These are phyloP conservation scores for Raddia distichophylla DNA, from an alignment of 176 grass and related monocot genomes.

Conservation along the genomic window DNA sequence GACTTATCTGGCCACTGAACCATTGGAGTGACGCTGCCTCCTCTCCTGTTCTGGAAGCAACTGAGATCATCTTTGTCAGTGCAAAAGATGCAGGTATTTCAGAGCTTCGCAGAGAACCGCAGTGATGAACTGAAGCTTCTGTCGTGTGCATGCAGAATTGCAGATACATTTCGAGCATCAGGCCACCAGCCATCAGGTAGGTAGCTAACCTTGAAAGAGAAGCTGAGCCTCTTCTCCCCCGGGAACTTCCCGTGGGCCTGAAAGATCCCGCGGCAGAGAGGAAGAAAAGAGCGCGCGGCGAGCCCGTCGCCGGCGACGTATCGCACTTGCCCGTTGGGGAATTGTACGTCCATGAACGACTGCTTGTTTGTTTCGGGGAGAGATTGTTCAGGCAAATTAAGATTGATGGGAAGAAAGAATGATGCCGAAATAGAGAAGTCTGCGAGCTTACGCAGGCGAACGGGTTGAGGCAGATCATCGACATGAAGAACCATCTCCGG, in stretches of 20 bases:
- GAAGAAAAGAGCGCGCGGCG: slow-evolving; percentile 44
- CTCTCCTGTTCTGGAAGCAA: slow-evolving; percentile 57
- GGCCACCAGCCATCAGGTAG: too few relatives aligned
- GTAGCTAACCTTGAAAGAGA: slow-evolving; percentile 63
- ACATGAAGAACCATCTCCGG: slow-evolving; percentile 73
- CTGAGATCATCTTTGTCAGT: slow-evolving; percentile 15
- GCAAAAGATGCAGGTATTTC: background rate
- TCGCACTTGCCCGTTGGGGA: slow-evolving; percentile 64
- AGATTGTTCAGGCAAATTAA: slow-evolving; percentile 4
- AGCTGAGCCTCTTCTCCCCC: slow-evolving; percentile 67
- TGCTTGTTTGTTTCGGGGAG: background rate
- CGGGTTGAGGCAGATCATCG: slow-evolving; percentile 71
- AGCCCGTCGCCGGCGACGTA: slow-evolving; percentile 63
- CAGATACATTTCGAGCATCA: too few relatives aligned
- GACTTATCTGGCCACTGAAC: slow-evolving; percentile 70
- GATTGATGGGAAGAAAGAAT: background rate
- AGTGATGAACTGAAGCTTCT: too few relatives aligned
- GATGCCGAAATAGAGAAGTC: background rate
- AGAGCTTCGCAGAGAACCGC: background rate
- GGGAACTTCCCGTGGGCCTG: slow-evolving; percentile 67
- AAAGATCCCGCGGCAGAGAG: slow-evolving; percentile 46
- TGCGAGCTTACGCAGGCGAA: slow-evolving; percentile 53
- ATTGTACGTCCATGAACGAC: slow-evolving; percentile 77
- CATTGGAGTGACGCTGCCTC: slow-evolving; percentile 50
- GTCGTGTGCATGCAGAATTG: too few relatives aligned